Base-by-base conservation (phyloP, 192 early-diverging fungal genomes). In the Dispira simplex region DNA sequence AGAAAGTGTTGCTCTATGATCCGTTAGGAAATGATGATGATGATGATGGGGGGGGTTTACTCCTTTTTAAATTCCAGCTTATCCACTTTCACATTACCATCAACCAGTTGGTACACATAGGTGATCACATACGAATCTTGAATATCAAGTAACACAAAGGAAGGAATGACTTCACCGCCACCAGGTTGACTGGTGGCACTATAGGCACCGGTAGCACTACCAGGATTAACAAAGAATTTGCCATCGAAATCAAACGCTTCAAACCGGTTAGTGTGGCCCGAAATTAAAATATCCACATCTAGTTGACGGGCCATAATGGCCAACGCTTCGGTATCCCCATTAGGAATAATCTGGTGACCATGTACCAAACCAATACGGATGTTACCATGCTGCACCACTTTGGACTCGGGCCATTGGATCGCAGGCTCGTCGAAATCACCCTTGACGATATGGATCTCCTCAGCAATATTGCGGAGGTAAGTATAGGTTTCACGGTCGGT, bases 111-210 rank as follows among this genome's bases (percentile, higher is more conserved):
- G 71, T 98, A 98, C 28, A 97, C 90, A 68, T 98, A 98, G 8
- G 89, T 79, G 6, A 89, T 81, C 3, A 96, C 81, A 0, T 72
- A 75, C 3, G 73, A 66, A 9, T 81, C 83, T 66, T 91, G 87
- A 64, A 97, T 70, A 75, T 98, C 94, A 89, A 98, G 90, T 66
- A 98, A 68, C 44, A 96, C 93, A 79, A 98, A 98, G 48, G 91
- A 92, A 52, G 95, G 93, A 25, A 83, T 79, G 51, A 82, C 66
- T 10, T 63, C 27, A 65, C 63, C 8, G 27, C 57, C 59, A 69
- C 63, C 60, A 71, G 68, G 46, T 11, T 12, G 11, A 18, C 8
- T 8, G 48, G 48, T 59, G 73, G 71, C 69, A 54, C 68, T 74
- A 64, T 82, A 93, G 0, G 89, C 90, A 26, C 94, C 95, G 0